Evolutionary conservation across 371 early-diverging fungal species (phyloP).

Genomic region (Mortierella sp.): DNA sequence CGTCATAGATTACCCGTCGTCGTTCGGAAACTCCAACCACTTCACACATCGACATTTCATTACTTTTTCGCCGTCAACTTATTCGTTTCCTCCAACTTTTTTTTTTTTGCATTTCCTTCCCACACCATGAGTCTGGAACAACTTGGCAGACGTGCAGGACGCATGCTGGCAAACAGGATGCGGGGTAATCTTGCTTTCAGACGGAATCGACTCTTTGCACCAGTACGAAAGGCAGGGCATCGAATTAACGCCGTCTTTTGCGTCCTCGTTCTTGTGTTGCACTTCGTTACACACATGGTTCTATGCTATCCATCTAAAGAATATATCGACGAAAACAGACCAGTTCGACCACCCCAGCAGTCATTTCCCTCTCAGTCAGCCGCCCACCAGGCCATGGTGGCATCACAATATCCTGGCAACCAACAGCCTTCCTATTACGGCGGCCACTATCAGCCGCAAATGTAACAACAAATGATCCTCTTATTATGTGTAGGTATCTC

Average conservation of each 20-base stretch:
- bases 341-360: slow-evolving; percentile 33
- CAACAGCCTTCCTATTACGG: background rate
- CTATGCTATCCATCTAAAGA: slow-evolving; percentile 10
- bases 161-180: slow-evolving; percentile 31
- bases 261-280: background rate
- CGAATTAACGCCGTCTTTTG: background rate
- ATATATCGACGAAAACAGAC: slow-evolving; percentile 16
- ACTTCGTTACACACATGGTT: background rate
- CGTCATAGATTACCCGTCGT: no score
- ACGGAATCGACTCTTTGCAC: background rate
- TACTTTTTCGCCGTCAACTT: slow-evolving; percentile 12
- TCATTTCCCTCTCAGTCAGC: slow-evolving; percentile 37
- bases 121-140: slow-evolving; percentile 48
- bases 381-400: slow-evolving; percentile 31
- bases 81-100: slow-evolving; percentile 14
- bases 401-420: slow-evolving; percentile 30
- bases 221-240: background rate
- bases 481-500: no score
- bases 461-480: background rate
- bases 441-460: background rate
- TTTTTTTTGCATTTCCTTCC: slow-evolving; percentile 20
- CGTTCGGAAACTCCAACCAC: no score
- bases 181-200: slow-evolving; percentile 23
- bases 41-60: no score
- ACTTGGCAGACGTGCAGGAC: slow-evolving; percentile 35